Base-by-base conservation (phyloP, 78 protist species). In the Dictyostelium intermedium region DNA sequence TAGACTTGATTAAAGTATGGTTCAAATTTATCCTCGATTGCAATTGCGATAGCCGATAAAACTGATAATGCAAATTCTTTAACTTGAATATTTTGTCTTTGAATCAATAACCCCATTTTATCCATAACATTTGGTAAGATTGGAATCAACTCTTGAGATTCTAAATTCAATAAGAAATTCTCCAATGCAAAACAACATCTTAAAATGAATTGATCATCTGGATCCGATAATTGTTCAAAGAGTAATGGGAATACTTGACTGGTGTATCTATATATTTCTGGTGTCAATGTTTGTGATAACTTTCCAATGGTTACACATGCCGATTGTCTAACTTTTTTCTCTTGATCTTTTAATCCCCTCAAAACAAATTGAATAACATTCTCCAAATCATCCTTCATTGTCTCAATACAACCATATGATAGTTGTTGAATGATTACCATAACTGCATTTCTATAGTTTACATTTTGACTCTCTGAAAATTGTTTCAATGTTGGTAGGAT, bases 131-230 rank as follows among this genome's bases (percentile, higher is more conserved):
- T 80, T 20, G 47, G 80, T 10, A 92, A 11, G 1, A 72, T 63
- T 78, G 96, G 91, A 4, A 70, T 25, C n/a, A 92, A 32, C 30
- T 84, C 69, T 76, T 82, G 37, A 6, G 45, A 35, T 5, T 84
- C 91, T 16, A 92, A 30, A 39, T 92, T 63, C 8, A 27, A 11
- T 23, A 84, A 10, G 39, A 92, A 92, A 16, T 61, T 43, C 45
- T 92, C 96, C 43, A 92, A 45, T 13, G 96, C 86, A 39, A 32
- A 92, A 25, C 96, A 92, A 53, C 91, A 82, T 34, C 92, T 73
- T 2, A 85, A n/a, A 10, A 92, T 56, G 60, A 84, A 77, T 14
- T 45, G 73, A 50, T 92, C 91, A 53, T 84, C 93, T 45, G 91
- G 91, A 53, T 91, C 95, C 10, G 16, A 18, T 25, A 95, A 18